Evolutionary conservation across 2,329 filamentous ascomycete species (phyloP), one percentile per base, ranked within the genome.

Genomic region (Botrytis hyacinthi): DNA sequence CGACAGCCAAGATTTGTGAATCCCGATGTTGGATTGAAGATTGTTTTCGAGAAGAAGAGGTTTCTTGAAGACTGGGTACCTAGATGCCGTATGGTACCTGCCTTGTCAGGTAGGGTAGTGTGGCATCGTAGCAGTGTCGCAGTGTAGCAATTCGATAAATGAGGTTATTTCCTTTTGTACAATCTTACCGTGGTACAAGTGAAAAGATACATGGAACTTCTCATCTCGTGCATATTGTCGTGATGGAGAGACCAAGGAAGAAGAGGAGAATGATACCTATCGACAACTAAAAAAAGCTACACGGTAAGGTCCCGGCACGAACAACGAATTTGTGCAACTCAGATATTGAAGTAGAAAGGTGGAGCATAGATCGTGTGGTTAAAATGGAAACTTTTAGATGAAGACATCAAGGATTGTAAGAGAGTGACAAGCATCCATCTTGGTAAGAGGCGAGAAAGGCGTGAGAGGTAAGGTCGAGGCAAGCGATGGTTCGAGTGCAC

Each of bases 151-250:
- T 29, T 18, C 32, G 37, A 54, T 67, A 67, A 68, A 57, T 57
- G 32, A 68, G 46, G 48, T 32, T 57, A 54, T 54, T 68, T 68
- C 46, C 65, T 57, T 54, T 40, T 42, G 46, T 68, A 29, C 48
- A 6, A 54, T 57, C 65, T 40, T 57, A 54, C 26, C 46, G 16
- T 68, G 46, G 46, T 29, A 67, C 65, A 68, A 57, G 14, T 20
- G 40, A 51, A 42, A 7, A 32, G 40, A 29, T 46, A 46, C 46
- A 54, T 51, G 14, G 5, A 18, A 18, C 29, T 35, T 35, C 46
- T 66, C 63, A 66, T 66, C 44, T 46, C 44, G 29, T 66, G 42
- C 44, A 48, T 48, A 35, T 48, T 22, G 37, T 42, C 42, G 26
- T 40, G 22, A 40, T 18, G 35, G 22, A 10, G 37, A 63, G 61